Conservation (phyloP, 2,329 filamentous ascomycete genomes). For the Teratosphaeria pseudoeucalypti region DNA sequence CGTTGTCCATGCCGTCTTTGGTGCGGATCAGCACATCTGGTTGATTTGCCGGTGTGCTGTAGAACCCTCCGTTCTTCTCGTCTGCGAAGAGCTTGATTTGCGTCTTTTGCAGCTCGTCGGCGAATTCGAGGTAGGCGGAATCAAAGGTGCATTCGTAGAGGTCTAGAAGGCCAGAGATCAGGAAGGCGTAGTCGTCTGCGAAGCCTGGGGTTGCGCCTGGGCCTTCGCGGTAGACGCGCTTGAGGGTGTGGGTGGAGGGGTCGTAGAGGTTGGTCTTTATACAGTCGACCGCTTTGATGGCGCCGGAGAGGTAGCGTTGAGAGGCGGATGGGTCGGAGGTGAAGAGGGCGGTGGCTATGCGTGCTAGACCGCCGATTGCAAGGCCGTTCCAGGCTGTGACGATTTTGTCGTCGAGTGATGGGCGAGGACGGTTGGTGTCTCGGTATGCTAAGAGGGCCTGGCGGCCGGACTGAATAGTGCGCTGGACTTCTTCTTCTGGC, state of each 20-base stretch:
- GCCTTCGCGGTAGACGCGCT: constrained; percentile 62
- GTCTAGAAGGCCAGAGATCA: constrained; percentile 72
- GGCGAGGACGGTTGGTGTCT: constrained; percentile 62
- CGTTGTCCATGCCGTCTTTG: constrained; percentile 91
- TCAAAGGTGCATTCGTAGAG: constrained; percentile 77
- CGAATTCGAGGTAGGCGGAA: constrained; percentile 65
- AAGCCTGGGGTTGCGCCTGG: constrained; percentile 61
- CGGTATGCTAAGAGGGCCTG: constrained; percentile 60
- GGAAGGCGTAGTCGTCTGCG: constrained; percentile 88
- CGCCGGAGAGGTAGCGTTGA: constrained; percentile 49
- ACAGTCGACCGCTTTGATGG: constrained; percentile 59
- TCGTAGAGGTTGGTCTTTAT: constrained; percentile 68
- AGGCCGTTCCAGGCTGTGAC: constrained; percentile 82
- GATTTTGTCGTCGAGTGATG: constrained; percentile 78
- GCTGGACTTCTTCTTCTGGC: constrained; percentile 55
- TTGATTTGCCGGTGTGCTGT: constrained; percentile 54
- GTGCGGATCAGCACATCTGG: constrained; percentile 69
- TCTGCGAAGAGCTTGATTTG: constrained; percentile 76
- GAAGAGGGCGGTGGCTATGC: constrained; percentile 59
- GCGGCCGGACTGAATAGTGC: constrained; percentile 57
- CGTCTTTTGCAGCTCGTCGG: constrained; percentile 65
- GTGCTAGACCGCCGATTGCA: constrained; percentile 71
- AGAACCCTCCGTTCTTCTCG: constrained; percentile 51
- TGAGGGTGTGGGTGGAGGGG: constrained; percentile 49
- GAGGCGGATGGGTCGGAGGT: constrained; percentile 41